phyloP scores from a whole-genome alignment of 371 early-diverging fungal genomes.

The Paraphysoderma sedebokerense region DNA sequence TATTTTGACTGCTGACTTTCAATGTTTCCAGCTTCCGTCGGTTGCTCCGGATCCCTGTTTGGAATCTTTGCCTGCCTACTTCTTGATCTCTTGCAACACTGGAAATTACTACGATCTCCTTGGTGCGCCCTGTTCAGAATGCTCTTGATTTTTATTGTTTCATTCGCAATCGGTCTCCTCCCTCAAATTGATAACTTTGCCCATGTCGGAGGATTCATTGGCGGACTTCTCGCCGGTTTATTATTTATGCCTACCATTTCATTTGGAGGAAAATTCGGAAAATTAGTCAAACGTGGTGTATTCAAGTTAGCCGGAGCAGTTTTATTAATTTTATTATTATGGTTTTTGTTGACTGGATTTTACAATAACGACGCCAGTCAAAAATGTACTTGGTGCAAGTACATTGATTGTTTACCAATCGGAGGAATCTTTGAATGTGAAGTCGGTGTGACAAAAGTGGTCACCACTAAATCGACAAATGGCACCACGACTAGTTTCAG shows the following conservation, averaged over 20 bases:
- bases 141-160: conserved; percentile 34
- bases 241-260: conserved; percentile 24
- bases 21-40: conserved; percentile 36
- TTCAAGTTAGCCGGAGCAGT: conserved; percentile 6
- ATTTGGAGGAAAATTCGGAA: conserved; percentile 7
- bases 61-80: conserved; percentile 62
- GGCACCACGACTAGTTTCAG: too few relatives aligned
- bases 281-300: conserved; percentile 14
- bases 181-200: conserved; percentile 65
- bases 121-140: conserved; percentile 48
- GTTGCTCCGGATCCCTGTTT: conserved; percentile 68
- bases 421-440: too few relatives aligned
- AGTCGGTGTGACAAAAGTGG: too few relatives aligned
- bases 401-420: conserved; percentile 31
- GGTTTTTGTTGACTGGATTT: conserved; percentile 14
- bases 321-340: conserved; percentile 10
- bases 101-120: conserved; percentile 47
- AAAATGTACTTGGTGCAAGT: conserved; percentile 27
- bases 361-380: conserved; percentile 2
- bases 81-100: conserved; percentile 61
- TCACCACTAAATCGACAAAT: too few relatives aligned
- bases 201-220: conserved; percentile 44
- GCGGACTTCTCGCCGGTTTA: conserved; percentile 10
- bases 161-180: conserved; percentile 45
- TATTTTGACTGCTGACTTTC: conserved; percentile 1